A percentile compares a stretch with the other conserved stretches of the same genome.
phyloP scores from a whole-genome alignment of 148 eudicot species.

The Simmondsia chinensis region DNA sequence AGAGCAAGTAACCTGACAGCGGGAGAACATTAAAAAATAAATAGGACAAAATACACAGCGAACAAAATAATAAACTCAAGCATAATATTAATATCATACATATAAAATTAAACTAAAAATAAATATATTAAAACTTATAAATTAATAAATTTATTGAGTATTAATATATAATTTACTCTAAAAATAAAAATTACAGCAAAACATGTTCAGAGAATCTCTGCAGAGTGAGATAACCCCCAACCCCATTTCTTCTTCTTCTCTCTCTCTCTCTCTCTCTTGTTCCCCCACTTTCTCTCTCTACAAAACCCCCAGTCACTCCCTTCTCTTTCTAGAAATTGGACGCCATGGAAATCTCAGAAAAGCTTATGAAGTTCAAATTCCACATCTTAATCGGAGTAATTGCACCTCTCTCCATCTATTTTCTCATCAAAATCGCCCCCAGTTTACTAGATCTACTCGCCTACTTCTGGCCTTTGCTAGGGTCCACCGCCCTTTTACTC shows the following conservation, averaged over 20 bases:
- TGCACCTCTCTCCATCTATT: constrained; percentile 11
- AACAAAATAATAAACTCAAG: no score
- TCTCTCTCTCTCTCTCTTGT: constrained; percentile 6
- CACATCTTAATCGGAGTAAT: constrained; percentile 25
- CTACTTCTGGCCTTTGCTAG: constrained; percentile 66
- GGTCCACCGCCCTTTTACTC: constrained; percentile 73
- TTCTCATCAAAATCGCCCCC: constrained; percentile 30
- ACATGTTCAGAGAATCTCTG: constrained; percentile 41
- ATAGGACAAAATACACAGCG: no score
- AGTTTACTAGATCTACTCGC: constrained; percentile 37
- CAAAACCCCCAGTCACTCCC: neutral
- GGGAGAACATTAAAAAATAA: no score
- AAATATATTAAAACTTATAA: no score
- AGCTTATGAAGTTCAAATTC: constrained; percentile 36
- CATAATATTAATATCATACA: no score
- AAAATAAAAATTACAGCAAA: constrained; percentile 4
- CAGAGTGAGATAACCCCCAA: constrained; percentile 17
- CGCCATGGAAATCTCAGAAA: constrained; percentile 56
- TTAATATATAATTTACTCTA: no score
- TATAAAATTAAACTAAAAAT: no score
- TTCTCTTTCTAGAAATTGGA: neutral
- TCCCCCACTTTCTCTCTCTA: constrained; percentile 6
- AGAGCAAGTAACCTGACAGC: no score
- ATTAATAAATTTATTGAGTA: no score
- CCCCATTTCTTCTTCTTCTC: neutral